Conservation (phyloP, 805 yeast species). For the Candida berthetii region DNA sequence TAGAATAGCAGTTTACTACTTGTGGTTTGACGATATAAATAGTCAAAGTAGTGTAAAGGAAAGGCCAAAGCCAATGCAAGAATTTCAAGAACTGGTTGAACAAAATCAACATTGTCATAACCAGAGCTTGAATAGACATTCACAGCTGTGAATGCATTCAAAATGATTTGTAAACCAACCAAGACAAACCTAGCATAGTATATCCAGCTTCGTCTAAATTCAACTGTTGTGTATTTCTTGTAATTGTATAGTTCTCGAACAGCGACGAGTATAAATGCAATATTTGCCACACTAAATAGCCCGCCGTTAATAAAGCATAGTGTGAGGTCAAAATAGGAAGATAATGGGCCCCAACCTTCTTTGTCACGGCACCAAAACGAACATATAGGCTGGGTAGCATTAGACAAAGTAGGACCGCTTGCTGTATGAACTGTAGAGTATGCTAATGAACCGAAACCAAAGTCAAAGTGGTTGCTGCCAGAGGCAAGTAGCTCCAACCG, state of each 20-base stretch:
- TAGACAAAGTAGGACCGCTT: too few relatives aligned
- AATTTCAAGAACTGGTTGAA: slow-evolving; percentile 32
- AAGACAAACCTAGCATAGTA: slow-evolving; percentile 26
- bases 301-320: slow-evolving; percentile 55
- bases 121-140: slow-evolving; percentile 12
- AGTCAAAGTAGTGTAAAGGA: slow-evolving; percentile 64
- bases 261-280: slow-evolving; percentile 39
- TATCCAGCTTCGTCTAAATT: slow-evolving; percentile 32
- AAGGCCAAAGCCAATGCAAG: slow-evolving; percentile 45
- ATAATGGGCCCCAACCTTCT: slow-evolving; percentile 39
- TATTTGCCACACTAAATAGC: slow-evolving; percentile 33
- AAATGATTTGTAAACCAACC: slow-evolving; percentile 24
- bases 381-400: slow-evolving; percentile 1
- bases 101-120: slow-evolving; percentile 19
- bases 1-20: slow-evolving; percentile 63
- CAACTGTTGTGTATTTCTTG: slow-evolving; percentile 16
- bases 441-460: not conserved
- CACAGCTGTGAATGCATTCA: slow-evolving; percentile 17
- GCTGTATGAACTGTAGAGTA: not conserved
- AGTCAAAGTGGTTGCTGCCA: not conserved
- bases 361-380: slow-evolving; percentile 16
- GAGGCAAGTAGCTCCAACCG: not conserved
- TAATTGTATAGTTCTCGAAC: slow-evolving; percentile 25
- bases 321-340: slow-evolving; percentile 47
- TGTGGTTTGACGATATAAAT: slow-evolving; percentile 57